These are phyloP conservation scores for Diaporthe sp. DNA, from an alignment of 2,329 filamentous ascomycete genomes.

Conservation along the genomic window DNA sequence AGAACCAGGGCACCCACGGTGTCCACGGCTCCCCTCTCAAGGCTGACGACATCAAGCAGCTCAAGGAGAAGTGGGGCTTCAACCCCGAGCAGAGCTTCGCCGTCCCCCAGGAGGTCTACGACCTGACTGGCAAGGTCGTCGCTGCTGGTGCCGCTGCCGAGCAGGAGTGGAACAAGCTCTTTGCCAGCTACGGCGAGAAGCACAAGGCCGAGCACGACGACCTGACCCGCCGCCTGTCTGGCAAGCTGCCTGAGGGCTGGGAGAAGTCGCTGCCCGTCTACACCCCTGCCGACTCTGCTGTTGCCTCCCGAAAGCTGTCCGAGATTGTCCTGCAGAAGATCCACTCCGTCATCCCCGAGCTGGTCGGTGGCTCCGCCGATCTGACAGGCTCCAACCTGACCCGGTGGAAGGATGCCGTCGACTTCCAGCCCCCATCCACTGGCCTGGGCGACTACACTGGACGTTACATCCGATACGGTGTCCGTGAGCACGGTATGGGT, in stretches of 20 bases:
- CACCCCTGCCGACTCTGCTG: slow-evolving; percentile 84
- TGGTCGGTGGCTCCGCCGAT: slow-evolving; percentile 96
- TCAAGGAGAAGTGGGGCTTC: slow-evolving; percentile 97
- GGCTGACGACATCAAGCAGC: slow-evolving; percentile 90
- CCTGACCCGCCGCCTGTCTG: slow-evolving; percentile 81
- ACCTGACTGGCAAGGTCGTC: slow-evolving; percentile 87
- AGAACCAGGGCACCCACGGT: slow-evolving; percentile 91
- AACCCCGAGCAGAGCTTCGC: slow-evolving; percentile 93
- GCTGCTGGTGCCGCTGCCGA: slow-evolving; percentile 89
- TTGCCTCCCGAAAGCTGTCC: slow-evolving; percentile 96
- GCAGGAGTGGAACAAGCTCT: slow-evolving; percentile 94
- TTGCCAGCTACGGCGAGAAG: slow-evolving; percentile 86
- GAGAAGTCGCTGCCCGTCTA: slow-evolving; percentile 93
- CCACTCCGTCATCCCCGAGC: slow-evolving; percentile 85
- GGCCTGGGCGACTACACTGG: slow-evolving; percentile 91
- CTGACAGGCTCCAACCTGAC: slow-evolving; percentile 99
- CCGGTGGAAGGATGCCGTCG: slow-evolving; percentile 94
- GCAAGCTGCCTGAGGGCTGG: slow-evolving; percentile 95
- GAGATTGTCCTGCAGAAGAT: slow-evolving; percentile 94
- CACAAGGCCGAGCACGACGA: slow-evolving; percentile 85
- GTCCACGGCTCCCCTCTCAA: slow-evolving; percentile 98
- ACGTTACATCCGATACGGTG: slow-evolving; percentile 93
- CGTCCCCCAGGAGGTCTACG: slow-evolving; percentile 95
- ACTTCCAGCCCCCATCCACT: slow-evolving; percentile 93
- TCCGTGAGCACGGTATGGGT: slow-evolving; percentile 93